phyloP scores from a whole-genome alignment of 75 land plant genomes.

The Adiantum capillusveneris region DNA sequence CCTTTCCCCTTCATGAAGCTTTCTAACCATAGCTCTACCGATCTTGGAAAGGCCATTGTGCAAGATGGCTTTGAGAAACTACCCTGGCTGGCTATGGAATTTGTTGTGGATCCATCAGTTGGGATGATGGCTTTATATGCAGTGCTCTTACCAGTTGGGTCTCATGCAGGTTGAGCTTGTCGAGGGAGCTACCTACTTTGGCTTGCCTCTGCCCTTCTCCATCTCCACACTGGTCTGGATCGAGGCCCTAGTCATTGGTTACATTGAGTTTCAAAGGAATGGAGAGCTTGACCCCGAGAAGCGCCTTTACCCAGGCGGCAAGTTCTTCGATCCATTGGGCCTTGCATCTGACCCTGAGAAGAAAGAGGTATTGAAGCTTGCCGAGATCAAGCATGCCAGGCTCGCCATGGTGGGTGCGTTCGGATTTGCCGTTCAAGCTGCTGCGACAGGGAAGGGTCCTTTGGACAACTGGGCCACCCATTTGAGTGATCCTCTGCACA shows the following conservation, averaged over 20 bases:
- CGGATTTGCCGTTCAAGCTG: constrained; percentile 93
- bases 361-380: constrained; percentile 68
- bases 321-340: constrained; percentile 73
- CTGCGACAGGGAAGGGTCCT: constrained; percentile 91
- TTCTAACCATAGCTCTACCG: neutral
- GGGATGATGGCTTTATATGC: neutral
- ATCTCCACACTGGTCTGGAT: constrained; percentile 71
- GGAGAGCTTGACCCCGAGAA: constrained; percentile 87
- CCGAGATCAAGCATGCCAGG: constrained; percentile 97
- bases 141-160: neutral
- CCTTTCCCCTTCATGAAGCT: neutral
- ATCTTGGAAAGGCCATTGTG: no score
- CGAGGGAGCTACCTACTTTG: constrained; percentile 89
- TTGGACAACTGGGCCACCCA: constrained; percentile 94
- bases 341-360: constrained; percentile 87
- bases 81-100: no score
- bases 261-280: constrained; percentile 95
- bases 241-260: constrained; percentile 77
- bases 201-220: constrained; percentile 82
- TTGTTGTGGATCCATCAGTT: neutral
- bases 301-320: constrained; percentile 96
- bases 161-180: constrained; percentile 68
- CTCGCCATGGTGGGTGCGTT: constrained; percentile 92
- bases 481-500: constrained; percentile 92
- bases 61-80: no score